Conservation (phyloP, 805 yeast species). For the Candida ulmi region DNA sequence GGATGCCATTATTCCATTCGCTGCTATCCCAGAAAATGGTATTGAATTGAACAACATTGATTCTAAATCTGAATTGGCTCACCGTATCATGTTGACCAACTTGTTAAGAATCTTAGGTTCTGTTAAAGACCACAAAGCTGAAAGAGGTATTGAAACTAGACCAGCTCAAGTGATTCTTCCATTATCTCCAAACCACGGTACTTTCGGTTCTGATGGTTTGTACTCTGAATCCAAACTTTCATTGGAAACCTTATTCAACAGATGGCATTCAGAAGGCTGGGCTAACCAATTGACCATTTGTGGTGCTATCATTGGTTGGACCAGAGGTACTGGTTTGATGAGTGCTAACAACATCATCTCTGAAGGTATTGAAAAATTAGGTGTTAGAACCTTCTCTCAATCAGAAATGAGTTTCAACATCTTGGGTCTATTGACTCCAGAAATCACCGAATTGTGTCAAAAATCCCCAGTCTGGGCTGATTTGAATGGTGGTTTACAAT, state of each 20-base stretch:
- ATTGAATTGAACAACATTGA: slow-evolving; percentile 89
- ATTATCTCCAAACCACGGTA: slow-evolving; percentile 97
- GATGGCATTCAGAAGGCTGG: slow-evolving; percentile 99
- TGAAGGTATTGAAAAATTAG: slow-evolving; percentile 91
- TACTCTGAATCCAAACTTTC: slow-evolving; percentile 97
- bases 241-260: slow-evolving; percentile 93
- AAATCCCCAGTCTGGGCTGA: slow-evolving; percentile 95
- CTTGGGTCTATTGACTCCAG: slow-evolving; percentile 87
- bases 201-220: slow-evolving; percentile 96
- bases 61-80: slow-evolving; percentile 95
- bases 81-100: slow-evolving; percentile 97
- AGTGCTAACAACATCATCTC: slow-evolving; percentile 95
- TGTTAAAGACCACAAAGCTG: slow-evolving; percentile 77
- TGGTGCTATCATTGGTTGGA: slow-evolving; percentile 99
- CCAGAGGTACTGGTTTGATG: slow-evolving; percentile 99
- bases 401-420: slow-evolving; percentile 99
- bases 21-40: slow-evolving; percentile 99
- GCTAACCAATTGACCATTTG: slow-evolving; percentile 87
- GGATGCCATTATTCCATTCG: slow-evolving; percentile 94
- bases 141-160: slow-evolving; percentile 79
- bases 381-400: slow-evolving; percentile 97
- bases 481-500: slow-evolving; percentile 97
- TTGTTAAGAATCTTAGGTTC: slow-evolving; percentile 87
- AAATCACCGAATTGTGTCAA: slow-evolving; percentile 81
- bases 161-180: slow-evolving; percentile 98